phyloP scores from a whole-genome alignment of 2,329 filamentous ascomycete species.

The Calonectria pseudoturangicola region DNA sequence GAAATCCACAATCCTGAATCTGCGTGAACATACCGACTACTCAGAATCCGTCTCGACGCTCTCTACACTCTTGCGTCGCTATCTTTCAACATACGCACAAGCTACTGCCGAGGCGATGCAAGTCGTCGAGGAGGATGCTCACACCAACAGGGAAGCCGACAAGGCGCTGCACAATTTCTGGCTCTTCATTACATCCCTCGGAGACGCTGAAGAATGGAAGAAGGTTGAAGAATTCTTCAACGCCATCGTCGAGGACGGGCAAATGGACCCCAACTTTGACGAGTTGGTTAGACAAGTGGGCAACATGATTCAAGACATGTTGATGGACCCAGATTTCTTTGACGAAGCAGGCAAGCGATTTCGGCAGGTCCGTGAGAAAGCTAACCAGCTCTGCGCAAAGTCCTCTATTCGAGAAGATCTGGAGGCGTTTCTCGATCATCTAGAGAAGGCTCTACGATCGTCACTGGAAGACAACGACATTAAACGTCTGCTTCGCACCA shows the following conservation, averaged over 20 bases:
- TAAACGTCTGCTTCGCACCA: constrained; percentile 79
- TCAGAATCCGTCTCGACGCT: constrained; percentile 89
- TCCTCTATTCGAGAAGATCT: constrained; percentile 83
- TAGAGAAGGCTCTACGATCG: constrained; percentile 80
- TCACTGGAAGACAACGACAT: constrained; percentile 84
- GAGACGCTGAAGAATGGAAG: constrained; percentile 84
- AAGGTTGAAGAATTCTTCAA: constrained; percentile 81
- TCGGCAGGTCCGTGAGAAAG: constrained; percentile 70
- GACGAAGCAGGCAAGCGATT: constrained; percentile 79
- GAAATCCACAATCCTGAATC: constrained; percentile 83
- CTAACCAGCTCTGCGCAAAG: constrained; percentile 79
- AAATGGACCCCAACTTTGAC: constrained; percentile 89
- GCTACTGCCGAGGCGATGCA: constrained; percentile 80
- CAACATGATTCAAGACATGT: constrained; percentile 84
- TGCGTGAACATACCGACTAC: constrained; percentile 88
- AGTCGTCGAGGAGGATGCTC: constrained; percentile 81
- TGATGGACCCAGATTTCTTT: constrained; percentile 91
- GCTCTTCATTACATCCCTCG: constrained; percentile 86
- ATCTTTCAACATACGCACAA: constrained; percentile 85
- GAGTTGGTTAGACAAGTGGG: constrained; percentile 83
- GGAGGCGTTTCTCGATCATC: constrained; percentile 81
- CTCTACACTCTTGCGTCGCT: constrained; percentile 84
- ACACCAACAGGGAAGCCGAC: constrained; percentile 84
- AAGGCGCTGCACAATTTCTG: constrained; percentile 87
- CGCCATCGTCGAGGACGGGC: constrained; percentile 82